Evolutionary conservation across 2,329 filamentous ascomycete species (phyloP).

Genomic region (Alternaria consortialis): DNA sequence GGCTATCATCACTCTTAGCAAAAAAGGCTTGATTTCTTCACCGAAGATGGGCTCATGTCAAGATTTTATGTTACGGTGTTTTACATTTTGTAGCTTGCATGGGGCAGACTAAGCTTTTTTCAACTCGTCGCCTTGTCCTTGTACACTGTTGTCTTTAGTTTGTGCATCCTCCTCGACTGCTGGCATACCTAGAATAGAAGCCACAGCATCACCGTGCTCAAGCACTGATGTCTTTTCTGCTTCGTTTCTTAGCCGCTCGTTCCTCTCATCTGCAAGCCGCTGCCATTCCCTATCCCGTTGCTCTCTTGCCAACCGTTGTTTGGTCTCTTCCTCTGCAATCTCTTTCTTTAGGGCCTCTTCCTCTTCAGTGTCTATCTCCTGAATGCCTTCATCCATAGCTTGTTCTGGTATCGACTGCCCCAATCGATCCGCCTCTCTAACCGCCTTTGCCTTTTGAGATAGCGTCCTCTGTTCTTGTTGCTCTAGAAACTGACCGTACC

Average conservation of each 20-base stretch:
- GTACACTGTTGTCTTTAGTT: neutral
- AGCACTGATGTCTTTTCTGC: conserved; percentile 1
- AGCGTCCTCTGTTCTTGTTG: conserved; percentile 9
- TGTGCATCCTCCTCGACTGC: neutral
- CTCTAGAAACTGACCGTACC: conserved; percentile 22
- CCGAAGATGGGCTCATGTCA: neutral
- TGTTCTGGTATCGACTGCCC: neutral
- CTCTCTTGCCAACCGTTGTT: neutral
- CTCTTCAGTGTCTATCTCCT: neutral
- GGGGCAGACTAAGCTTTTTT: neutral
- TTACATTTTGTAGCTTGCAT: neutral
- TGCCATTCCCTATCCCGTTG: conserved; percentile 4
- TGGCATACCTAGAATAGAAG: conserved; percentile 8
- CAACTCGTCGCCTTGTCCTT: neutral
- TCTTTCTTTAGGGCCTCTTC: neutral
- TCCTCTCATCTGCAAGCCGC: neutral
- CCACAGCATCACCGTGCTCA: conserved; percentile 3
- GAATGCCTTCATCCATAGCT: neutral
- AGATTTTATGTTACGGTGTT: neutral
- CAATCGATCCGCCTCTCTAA: conserved; percentile 18
- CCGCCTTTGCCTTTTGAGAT: conserved; percentile 18
- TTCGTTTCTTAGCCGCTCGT: neutral
- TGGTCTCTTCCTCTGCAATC: neutral
- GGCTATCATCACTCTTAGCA: conserved; percentile 44
- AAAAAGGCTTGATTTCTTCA: conserved; percentile 32